Percentiles rank a stretch among this genome's conserved stretches.
These are phyloP conservation scores for Scorias spongiosa DNA, from an alignment of 2,329 filamentous ascomycete genomes.

Conservation along the genomic window DNA sequence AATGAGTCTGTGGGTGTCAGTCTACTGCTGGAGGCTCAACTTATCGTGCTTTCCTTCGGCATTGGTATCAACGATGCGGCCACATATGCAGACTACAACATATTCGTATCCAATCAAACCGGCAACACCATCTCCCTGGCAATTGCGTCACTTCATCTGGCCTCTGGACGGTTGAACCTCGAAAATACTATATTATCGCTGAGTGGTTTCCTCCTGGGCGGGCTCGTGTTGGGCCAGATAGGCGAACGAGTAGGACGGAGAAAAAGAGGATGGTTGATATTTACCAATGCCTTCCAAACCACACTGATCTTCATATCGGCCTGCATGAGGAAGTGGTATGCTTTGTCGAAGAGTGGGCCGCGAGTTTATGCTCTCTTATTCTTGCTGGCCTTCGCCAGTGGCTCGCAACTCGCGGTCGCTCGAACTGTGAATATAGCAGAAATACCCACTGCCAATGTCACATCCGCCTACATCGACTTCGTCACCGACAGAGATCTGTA, in stretches of 20 bases:
- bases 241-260: slow-evolving; percentile 38
- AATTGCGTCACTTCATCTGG: slow-evolving; percentile 36
- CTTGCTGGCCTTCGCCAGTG: slow-evolving; percentile 40
- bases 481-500: slow-evolving; percentile 40
- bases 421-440: slow-evolving; percentile 42
- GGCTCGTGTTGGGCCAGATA: slow-evolving; percentile 42
- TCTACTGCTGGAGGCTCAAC: slow-evolving; percentile 16
- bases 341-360: not conserved
- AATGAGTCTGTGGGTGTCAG: no score
- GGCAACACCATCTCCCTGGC: slow-evolving; percentile 50
- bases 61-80: slow-evolving; percentile 39
- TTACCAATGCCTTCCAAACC: slow-evolving; percentile 41
- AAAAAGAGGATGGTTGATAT: slow-evolving; percentile 38
- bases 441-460: slow-evolving; percentile 50
- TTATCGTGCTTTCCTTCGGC: slow-evolving; percentile 24
- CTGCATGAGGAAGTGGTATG: slow-evolving; percentile 25
- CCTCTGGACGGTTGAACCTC: slow-evolving; percentile 6
- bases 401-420: slow-evolving; percentile 44
- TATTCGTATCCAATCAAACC: slow-evolving; percentile 50
- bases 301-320: slow-evolving; percentile 38
- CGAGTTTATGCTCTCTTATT: slow-evolving; percentile 22
- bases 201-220: slow-evolving; percentile 39
- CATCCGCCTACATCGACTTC: slow-evolving; percentile 46
- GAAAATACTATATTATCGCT: slow-evolving; percentile 41
- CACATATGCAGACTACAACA: slow-evolving; percentile 44